Percentiles rank a stretch among this genome's conserved stretches.
Evolutionary conservation across 495 filamentous ascomycete species (phyloP).

Genomic region (Hamigera avellanea): DNA sequence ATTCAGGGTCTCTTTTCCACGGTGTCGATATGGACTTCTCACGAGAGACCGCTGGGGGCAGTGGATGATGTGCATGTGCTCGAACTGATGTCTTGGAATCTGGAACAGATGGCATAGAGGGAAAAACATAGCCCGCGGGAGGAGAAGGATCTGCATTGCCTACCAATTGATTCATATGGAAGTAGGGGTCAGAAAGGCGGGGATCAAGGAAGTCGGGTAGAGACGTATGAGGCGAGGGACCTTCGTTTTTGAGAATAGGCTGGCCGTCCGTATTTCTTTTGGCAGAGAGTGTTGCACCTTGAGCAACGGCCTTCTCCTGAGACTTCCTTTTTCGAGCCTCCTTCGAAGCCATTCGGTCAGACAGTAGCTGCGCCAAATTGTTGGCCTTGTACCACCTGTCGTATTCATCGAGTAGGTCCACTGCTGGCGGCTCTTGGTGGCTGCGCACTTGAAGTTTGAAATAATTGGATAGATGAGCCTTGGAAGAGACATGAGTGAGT

Average conservation of each 20-base stretch:
- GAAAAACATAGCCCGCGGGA: background rate
- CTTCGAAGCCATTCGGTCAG: conserved; percentile 60
- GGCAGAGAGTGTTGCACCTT: conserved; percentile 1
- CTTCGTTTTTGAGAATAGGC: background rate
- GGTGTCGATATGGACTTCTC: background rate
- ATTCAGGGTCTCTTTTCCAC: conserved; percentile 9
- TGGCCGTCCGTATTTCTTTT: conserved; percentile 3
- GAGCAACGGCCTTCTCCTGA: conserved; percentile 7
- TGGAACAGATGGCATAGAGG: background rate
- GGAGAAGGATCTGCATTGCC: conserved; percentile 1
- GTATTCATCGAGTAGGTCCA: conserved; percentile 43
- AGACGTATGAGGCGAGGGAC: background rate
- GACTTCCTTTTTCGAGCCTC: conserved; percentile 44
- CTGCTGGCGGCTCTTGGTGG: conserved; percentile 39
- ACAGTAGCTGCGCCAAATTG: conserved; percentile 53
- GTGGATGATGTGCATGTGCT: too few relatives aligned
- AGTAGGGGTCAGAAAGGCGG: conserved; percentile 15
- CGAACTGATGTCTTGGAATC: background rate
- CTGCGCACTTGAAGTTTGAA: conserved; percentile 61
- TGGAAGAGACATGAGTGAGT: conserved; percentile 78
- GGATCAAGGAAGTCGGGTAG: conserved; percentile 24
- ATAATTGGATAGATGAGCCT: conserved; percentile 65
- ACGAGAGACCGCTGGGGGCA: background rate
- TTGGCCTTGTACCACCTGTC: conserved; percentile 58
- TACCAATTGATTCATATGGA: background rate